phyloP scores from a whole-genome alignment of 2,329 filamentous ascomycete genomes.

The Alternaria dauci region DNA sequence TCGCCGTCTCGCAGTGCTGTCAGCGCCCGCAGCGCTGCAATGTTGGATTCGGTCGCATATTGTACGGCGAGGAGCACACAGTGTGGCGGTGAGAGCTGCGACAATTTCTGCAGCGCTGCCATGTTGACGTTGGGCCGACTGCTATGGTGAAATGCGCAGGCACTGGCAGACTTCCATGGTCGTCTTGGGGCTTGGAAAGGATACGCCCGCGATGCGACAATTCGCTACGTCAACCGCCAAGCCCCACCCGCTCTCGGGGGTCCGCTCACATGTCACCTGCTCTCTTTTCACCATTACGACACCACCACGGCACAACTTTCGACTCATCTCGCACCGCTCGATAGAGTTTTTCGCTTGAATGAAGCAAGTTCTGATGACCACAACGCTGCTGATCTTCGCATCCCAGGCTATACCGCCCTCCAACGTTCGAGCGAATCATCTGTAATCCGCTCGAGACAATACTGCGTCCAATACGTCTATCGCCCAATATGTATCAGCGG shows the following conservation, averaged over 20 bases:
- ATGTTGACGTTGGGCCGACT: conserved; percentile 19
- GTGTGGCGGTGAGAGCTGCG: conserved; percentile 69
- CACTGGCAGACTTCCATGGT: conserved; percentile 1
- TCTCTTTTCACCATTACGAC: background rate
- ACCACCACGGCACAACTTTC: background rate
- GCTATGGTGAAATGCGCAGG: background rate
- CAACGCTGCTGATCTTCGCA: no score
- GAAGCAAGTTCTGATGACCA: no score
- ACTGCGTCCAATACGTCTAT: no score
- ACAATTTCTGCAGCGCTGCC: conserved; percentile 38
- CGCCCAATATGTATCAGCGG: no score
- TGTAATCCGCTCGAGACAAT: no score
- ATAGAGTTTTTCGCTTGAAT: no score
- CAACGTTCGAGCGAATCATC: no score
- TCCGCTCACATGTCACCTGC: conserved; percentile 14
- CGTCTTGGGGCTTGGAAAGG: conserved; percentile 8
- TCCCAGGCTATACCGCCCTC: no score
- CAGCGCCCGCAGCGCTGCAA: conserved; percentile 69
- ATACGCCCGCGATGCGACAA: conserved; percentile 20
- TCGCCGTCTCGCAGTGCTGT: conserved; percentile 64
- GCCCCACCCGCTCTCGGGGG: conserved; percentile 20
- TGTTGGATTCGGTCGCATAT: conserved; percentile 71
- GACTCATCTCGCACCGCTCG: no score
- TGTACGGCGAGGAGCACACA: conserved; percentile 77
- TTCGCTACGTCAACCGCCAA: conserved; percentile 32